Percentiles rank a stretch among this genome's conserved stretches.
phyloP scores from a whole-genome alignment of 2,329 filamentous ascomycete genomes.

The Colletotrichum sp. region DNA sequence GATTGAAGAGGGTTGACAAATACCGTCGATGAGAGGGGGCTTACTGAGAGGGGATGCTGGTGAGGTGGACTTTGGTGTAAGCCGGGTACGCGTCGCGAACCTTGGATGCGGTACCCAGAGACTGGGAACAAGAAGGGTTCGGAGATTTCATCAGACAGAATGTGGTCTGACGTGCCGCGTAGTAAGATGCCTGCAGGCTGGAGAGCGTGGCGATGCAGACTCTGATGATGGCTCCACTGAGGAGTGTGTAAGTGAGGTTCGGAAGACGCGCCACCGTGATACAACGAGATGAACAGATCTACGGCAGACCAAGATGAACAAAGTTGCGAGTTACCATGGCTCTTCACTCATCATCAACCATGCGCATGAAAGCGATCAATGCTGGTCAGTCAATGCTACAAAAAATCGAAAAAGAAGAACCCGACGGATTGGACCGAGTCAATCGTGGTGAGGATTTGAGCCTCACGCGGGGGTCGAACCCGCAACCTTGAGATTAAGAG shows the following conservation, averaged over 20 bases:
- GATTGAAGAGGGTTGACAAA: background rate
- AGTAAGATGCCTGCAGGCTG: background rate
- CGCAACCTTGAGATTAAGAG: constrained; percentile 52
- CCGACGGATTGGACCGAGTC: background rate
- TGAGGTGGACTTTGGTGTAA: background rate
- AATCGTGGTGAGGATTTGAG: constrained; percentile 22
- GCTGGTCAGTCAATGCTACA: background rate
- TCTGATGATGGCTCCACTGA: background rate
- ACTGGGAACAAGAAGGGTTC: background rate
- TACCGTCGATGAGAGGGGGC: background rate
- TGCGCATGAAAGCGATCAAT: background rate
- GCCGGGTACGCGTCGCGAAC: background rate
- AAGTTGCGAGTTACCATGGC: background rate
- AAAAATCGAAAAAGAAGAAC: background rate
- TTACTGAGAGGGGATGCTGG: background rate
- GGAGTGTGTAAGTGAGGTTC: background rate
- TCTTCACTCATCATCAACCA: background rate
- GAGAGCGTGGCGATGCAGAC: background rate
- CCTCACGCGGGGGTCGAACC: constrained; percentile 29
- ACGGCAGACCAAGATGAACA: background rate
- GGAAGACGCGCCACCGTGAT: background rate
- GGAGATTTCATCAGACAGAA: background rate
- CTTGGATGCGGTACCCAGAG: background rate
- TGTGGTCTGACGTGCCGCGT: background rate
- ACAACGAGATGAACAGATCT: background rate